A percentile compares a stretch with the other conserved stretches of the same genome.
phyloP scores from a whole-genome alignment of 2,329 filamentous ascomycete species.

The Mollisiaceae sp. region DNA sequence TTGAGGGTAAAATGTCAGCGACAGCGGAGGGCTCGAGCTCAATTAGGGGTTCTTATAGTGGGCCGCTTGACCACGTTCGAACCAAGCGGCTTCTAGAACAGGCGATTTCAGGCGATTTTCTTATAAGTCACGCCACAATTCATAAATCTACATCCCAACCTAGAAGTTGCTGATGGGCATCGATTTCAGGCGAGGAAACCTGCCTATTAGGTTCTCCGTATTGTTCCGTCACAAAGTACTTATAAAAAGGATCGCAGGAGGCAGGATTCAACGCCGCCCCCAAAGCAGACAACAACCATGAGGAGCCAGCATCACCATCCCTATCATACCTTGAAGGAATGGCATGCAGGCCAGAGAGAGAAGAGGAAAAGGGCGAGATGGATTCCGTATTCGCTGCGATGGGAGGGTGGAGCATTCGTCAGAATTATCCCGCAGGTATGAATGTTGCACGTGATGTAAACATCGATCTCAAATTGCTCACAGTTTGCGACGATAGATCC shows the following conservation, averaged over 20 bases:
- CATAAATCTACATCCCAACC: background rate
- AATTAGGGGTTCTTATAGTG: no score
- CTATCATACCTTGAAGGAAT: slow-evolving; percentile 21
- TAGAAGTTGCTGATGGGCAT: background rate
- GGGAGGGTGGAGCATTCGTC: slow-evolving; percentile 21
- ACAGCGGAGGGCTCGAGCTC: no score
- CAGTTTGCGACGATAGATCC: slow-evolving; percentile 14
- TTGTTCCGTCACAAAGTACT: background rate
- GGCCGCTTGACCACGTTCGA: no score
- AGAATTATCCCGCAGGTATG: slow-evolving; percentile 27
- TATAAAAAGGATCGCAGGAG: slow-evolving; percentile 2
- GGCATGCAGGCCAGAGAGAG: slow-evolving; percentile 28
- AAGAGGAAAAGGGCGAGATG: slow-evolving; percentile 18
- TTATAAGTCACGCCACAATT: slow-evolving; percentile 10
- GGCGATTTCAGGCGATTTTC: slow-evolving; percentile 12
- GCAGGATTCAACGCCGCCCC: no score
- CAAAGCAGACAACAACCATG: slow-evolving; percentile 3
- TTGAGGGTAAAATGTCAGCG: no score
- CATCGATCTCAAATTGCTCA: background rate
- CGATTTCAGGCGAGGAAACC: background rate
- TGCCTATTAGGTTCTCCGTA: background rate
- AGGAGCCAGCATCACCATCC: slow-evolving; percentile 23
- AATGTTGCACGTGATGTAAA: background rate
- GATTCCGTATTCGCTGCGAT: slow-evolving; percentile 27
- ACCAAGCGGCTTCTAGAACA: background rate